These are phyloP conservation scores for Cytidiella melzeri DNA, from an alignment of 768 basidiomycete genomes.

Conservation along the genomic window DNA sequence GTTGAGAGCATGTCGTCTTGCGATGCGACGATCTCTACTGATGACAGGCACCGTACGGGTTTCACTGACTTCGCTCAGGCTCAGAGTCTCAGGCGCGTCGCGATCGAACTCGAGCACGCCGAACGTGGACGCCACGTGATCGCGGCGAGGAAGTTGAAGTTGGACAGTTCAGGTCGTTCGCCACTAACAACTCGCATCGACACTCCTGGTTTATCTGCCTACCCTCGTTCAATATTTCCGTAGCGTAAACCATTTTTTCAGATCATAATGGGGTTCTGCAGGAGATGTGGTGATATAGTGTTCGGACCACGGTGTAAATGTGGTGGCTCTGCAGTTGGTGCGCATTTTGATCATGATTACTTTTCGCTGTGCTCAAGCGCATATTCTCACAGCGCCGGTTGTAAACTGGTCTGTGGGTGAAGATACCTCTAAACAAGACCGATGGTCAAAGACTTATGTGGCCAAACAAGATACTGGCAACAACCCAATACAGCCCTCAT, in stretches of 20 bases:
- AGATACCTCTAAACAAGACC: conserved; percentile 46
- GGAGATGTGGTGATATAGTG: conserved; percentile 82
- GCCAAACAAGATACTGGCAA: conserved; percentile 21
- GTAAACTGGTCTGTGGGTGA: conserved; percentile 56
- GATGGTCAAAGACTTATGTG: conserved; percentile 78
- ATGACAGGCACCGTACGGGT: no score
- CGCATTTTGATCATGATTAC: conserved; percentile 25
- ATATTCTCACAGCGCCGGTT: conserved; percentile 48
- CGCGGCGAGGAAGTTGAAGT: conserved; percentile 11
- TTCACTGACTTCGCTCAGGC: no score
- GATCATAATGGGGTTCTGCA: conserved; percentile 70
- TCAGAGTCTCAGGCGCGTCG: no score
- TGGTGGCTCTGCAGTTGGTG: conserved; percentile 75
- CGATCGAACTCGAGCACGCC: no score
- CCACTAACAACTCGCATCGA: background rate
- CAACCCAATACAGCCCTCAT: conserved; percentile 16
- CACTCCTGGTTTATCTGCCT: background rate
- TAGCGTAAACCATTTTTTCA: background rate
- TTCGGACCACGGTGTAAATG: conserved; percentile 67
- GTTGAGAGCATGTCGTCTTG: no score
- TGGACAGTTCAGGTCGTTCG: background rate
- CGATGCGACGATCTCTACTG: no score
- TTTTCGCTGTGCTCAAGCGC: background rate
- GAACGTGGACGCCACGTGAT: conserved; percentile 11
- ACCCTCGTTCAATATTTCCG: background rate